A percentile compares a stretch with the other conserved stretches of the same genome.
Conservation (phyloP, 306 rosid genomes). For the Macrotyloma uniflorum region DNA sequence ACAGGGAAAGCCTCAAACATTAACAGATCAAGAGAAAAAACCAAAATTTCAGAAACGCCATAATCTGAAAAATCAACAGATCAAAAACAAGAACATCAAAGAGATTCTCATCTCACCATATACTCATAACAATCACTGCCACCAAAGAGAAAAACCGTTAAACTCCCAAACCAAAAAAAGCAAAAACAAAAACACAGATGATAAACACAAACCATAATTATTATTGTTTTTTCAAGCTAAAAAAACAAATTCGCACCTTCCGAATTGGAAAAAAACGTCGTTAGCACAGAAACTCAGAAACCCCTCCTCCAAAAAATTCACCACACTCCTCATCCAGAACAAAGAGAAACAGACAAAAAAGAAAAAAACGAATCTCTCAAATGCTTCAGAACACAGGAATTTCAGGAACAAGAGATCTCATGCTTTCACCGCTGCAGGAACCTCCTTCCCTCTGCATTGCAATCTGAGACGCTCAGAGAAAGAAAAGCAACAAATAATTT, state of each 20-base stretch:
- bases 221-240: constrained; percentile 11
- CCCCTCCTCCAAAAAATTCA: constrained; percentile 28
- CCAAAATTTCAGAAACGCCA: not conserved
- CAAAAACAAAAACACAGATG: not conserved
- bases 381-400: constrained; percentile 10
- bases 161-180: not conserved
- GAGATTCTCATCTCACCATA: constrained; percentile 7
- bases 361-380: constrained; percentile 30
- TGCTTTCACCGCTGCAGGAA: constrained; percentile 17
- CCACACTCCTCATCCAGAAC: not conserved
- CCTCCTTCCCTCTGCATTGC: constrained; percentile 39
- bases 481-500: not conserved
- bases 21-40: constrained; percentile 42
- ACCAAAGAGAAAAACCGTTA: not conserved
- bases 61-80: constrained; percentile 23
- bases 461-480: not conserved
- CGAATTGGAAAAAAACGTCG: not conserved
- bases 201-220: not conserved
- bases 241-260: constrained; percentile 41
- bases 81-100: constrained; percentile 30
- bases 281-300: constrained; percentile 27
- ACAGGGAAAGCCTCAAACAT: constrained; percentile 19
- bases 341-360: constrained; percentile 14
- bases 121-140: constrained; percentile 30
- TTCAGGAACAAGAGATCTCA: constrained; percentile 47